Evolutionary conservation across 441 rosid species (phyloP), one percentile per base, ranked within the genome.

Genomic region (Adansonia rubrostipa): DNA sequence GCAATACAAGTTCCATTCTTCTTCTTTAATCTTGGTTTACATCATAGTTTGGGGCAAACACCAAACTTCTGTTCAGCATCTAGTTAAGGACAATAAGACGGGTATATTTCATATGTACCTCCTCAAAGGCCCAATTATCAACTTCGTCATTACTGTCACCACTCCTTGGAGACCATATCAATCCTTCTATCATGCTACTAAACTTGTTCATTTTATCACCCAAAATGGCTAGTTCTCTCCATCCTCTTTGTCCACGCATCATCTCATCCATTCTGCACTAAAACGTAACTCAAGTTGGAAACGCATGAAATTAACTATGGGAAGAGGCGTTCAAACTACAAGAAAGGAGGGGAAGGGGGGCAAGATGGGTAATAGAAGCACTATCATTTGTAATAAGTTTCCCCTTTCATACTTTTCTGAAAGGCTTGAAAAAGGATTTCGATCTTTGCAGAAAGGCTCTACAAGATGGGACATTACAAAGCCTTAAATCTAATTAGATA

Each of bases 201-300:
- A 95, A 88, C 88, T 95, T 93, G 88, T 92, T 91, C 71, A 93
- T 84, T 80, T 88, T 95, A 81, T 93, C 97, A 48, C 99, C 98
- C 76, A 95, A 86, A 58, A 87, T 79, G 76, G 99, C 96, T 79
- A 95, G 86, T 82, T 95, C 99, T 71, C 98, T 88, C 99, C 99
- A 95, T 68, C 99, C 98, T 85, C 96, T 87, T 86, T 95, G 99
- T 66, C 99, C 99, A 56, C 89, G 90, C 99, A 96, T 96, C 99
- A 96, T 92, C 85, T 92, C 98, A 80, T 95, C 99, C 99, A 93
- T 93, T 84, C 98, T 94, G 86, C 71, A 80, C 14, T 77, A 76
- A 47, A 67, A 79, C 44, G 20, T 28, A 80, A 82, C 73, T 70
- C 75, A 72, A 62, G 57, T 69, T n/a, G 48, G 73, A 48, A 76